Base-by-base conservation (phyloP, 176 grass and related monocot species). In the Rhynchospora breviuscula region DNA sequence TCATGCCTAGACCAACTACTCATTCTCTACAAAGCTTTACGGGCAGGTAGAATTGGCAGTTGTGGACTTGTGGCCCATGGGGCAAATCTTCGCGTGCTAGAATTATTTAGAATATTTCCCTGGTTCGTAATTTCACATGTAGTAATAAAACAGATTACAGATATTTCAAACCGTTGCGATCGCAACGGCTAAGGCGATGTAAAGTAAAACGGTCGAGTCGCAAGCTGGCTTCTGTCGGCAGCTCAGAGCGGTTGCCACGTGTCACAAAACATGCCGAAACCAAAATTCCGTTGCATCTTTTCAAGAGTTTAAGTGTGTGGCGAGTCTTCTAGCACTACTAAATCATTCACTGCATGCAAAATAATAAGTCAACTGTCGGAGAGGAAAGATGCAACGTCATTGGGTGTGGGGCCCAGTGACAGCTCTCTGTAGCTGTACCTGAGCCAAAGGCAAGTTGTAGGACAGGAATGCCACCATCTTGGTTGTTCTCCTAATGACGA, bases 91-190 rank as follows among this genome's bases (percentile, higher is more conserved):
- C 44, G 49, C 45, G n/a, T 73, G 47, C 18, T 49, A 73, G 69
- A 21, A 59, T 59, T 19, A n/a, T 59, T 7, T n/a, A 63, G 10
- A 26, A 64, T 64, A 64, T 29, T 64, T 12, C 12, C 62, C 22
- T 66, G 25, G 7, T 21, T 66, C 25, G n/a, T n/a, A n/a, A n/a
- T n/a, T n/a, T n/a, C n/a, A n/a, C n/a, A n/a, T n/a, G n/a, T n/a
- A n/a, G n/a, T n/a, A n/a, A n/a, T n/a, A n/a, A n/a, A n/a, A n/a
- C n/a, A n/a, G n/a, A n/a, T n/a, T n/a, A n/a, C n/a, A n/a, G n/a
- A n/a, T n/a, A n/a, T n/a, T n/a, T n/a, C 45, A 81, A 87, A 82
- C 85, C 79, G 85, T 83, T 82, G 63, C 46, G 65, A 75, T 63
- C 31, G 23, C 85, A 81, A 51, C 66, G 85, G 47, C 64, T 15